phyloP scores from a whole-genome alignment of 495 filamentous ascomycete species.

The Sordaria brevicollis region DNA sequence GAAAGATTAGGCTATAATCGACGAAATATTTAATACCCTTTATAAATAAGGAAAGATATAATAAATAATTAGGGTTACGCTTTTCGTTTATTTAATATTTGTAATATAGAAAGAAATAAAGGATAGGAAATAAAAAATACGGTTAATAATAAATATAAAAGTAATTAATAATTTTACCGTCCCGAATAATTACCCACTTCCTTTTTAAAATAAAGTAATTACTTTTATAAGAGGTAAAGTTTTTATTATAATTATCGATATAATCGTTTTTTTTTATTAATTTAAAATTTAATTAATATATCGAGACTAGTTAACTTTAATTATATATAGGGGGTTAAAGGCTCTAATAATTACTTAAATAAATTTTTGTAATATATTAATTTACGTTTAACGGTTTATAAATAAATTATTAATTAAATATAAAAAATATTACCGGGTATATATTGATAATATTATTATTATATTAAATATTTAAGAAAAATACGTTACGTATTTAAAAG shows the following conservation, averaged over 20 bases:
- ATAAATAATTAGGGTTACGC: neutral
- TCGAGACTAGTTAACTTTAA: neutral
- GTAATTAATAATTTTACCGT: neutral
- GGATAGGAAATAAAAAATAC: neutral
- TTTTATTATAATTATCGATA: neutral
- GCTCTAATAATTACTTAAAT: neutral
- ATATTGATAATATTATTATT: neutral
- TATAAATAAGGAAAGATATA: neutral
- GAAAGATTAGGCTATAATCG: neutral
- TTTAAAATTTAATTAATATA: neutral
- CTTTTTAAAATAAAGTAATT: neutral
- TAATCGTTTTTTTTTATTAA: neutral
- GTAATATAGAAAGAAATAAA: neutral
- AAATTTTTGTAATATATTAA: neutral
- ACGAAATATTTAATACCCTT: neutral
- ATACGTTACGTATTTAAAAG: no score
- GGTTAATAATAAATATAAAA: neutral
- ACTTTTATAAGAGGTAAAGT: neutral
- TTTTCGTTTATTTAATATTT: neutral
- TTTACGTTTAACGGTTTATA: neutral
- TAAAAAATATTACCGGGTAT: no score
- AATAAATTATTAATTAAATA: neutral
- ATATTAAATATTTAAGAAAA: neutral
- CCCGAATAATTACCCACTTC: neutral
- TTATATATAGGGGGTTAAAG: neutral